Percentiles rank a stretch among this genome's conserved stretches.
Evolutionary conservation across 2,329 filamentous ascomycete genomes (phyloP).

Genomic region (Aulographum hederae): DNA sequence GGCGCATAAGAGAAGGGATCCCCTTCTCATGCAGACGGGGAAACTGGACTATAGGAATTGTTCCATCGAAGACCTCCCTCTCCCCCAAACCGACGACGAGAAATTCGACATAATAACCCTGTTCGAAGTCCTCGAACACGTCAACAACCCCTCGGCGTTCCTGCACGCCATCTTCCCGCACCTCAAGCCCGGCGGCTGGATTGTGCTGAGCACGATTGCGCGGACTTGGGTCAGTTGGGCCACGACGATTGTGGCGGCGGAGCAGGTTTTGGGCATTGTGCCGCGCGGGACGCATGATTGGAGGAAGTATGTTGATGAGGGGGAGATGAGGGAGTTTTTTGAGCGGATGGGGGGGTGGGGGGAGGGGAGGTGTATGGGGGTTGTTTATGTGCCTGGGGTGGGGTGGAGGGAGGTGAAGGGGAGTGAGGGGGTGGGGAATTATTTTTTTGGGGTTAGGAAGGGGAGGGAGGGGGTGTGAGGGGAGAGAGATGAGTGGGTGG

Average conservation of each 20-base stretch:
- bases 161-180: constrained; percentile 54
- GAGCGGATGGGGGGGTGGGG: constrained; percentile 19
- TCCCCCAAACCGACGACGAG: constrained; percentile 14
- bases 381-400: constrained; percentile 75
- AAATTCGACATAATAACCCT: constrained; percentile 65
- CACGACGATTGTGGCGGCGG: constrained; percentile 80
- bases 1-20: constrained; percentile 58
- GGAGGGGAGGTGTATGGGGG: constrained; percentile 44
- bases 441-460: constrained; percentile 76
- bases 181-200: constrained; percentile 80
- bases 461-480: no score
- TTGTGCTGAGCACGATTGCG: constrained; percentile 83
- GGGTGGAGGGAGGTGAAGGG: constrained; percentile 87
- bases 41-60: constrained; percentile 54
- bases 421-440: constrained; percentile 80
- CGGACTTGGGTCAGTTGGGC: constrained; percentile 78
- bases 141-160: constrained; percentile 58
- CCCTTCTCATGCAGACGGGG: constrained; percentile 37
- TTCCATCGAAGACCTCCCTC: constrained; percentile 51
- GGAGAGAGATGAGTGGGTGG: no score
- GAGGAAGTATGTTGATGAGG: constrained; percentile 83
- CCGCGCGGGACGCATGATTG: constrained; percentile 91
- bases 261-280: constrained; percentile 74
- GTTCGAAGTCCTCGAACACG: constrained; percentile 93
- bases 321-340: constrained; percentile 44